Base-by-base conservation (phyloP, 2,329 filamentous ascomycete species). In the Botryosphaeria dothidea region DNA sequence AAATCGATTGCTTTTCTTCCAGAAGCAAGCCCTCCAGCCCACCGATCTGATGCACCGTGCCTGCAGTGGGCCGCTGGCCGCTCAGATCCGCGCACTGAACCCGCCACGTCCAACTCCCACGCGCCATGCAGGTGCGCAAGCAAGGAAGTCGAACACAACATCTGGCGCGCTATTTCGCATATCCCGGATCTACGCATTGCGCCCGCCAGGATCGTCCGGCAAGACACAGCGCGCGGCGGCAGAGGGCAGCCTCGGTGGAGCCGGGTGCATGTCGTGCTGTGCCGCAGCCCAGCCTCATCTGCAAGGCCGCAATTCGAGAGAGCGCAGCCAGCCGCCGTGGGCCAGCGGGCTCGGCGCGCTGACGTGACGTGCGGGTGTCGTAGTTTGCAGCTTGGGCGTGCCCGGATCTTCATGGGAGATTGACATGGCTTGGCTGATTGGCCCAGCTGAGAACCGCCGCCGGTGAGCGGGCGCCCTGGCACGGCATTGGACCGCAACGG, bases 401-500 rank as follows among this genome's bases (percentile, higher is more conserved):
- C 38, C 41, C 56, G 36, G 56, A 60, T 60, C 56, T 60, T 60
- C 54, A 45, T 41, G 56, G 56, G 56, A 45, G 56, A 60, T 45
- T 46, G 41, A 21, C 56, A 34, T 31, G 34, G 56, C 29, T 45
- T 60, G 56, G 56, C 21, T 45, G 41, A n/a, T 41, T 38, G 21
- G 25, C 23, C 34, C 54, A 58, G 54, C 54, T 45, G 54, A 45
- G 49, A 31, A 34, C 27, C 38, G 38, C 38, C 38, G 49, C 49
- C 52, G 52, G 52, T 57, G 52, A 57, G 56, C 25, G 41, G 38
- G 56, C 56, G 38, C 38, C 43, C 56, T 45, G 56, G 43, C 56
- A 60, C 56, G 56, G 52, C 56, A 60, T 60, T 60, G 56, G 56
- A 60, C 36, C 13, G 56, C 56, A 45, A 46, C 54, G 54, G 54